Percentiles rank a stretch among this genome's conserved stretches.
Evolutionary conservation across 163 green algal species (phyloP).

Genomic region (Scenedesmus sp.): DNA sequence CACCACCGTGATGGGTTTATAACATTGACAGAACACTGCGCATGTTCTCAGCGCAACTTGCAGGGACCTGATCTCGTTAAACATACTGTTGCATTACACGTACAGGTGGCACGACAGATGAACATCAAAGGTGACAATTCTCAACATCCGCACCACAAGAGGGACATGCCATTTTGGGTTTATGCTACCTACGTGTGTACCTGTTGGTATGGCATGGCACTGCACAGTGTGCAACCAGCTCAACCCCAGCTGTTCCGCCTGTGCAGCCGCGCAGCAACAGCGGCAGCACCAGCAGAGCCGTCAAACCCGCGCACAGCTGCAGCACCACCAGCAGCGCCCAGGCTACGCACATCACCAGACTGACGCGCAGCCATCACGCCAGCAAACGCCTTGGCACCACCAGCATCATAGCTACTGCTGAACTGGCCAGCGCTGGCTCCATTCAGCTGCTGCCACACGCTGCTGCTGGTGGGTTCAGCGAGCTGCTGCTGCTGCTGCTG

Average conservation of each 20-base stretch:
- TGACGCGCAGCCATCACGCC: neutral
- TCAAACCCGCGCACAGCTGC: neutral
- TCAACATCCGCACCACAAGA: no score
- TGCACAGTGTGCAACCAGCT: no score
- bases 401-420: neutral
- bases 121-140: no score
- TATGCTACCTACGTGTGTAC: no score
- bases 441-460: neutral
- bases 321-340: neutral
- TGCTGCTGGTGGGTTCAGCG: neutral
- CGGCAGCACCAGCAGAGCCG: neutral
- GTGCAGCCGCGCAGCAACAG: neutral
- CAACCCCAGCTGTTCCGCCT: constrained; percentile 34
- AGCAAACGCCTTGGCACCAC: neutral
- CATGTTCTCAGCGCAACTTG: no score
- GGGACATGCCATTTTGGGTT: no score
- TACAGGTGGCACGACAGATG: no score
- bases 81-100: no score
- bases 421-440: neutral
- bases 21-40: no score
- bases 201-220: no score
- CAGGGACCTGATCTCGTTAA: no score
- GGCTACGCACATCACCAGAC: neutral
- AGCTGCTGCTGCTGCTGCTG: neutral
- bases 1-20: no score